Base-by-base conservation (phyloP, 2,329 filamentous ascomycete genomes). In the Conoideocrella luteorostrata region DNA sequence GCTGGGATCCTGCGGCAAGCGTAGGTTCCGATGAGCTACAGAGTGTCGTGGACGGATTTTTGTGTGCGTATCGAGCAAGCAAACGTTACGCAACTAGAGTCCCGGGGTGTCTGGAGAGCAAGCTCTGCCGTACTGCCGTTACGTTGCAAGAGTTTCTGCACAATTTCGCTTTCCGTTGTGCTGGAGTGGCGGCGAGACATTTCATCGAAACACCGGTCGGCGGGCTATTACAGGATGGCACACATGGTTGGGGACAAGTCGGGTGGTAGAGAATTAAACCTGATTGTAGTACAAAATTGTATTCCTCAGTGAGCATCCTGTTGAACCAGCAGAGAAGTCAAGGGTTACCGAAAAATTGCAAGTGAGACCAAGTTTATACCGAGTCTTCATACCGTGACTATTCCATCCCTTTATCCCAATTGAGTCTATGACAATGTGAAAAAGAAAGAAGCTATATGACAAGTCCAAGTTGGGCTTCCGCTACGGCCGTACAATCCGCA, bases 391-490 rank as follows among this genome's bases (percentile, higher is more conserved):
- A 23, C 21, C 28, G 29, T 39, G 22, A 26, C 35, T 26, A 44
- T n/a, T 33, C 11, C 29, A 39, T 44, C 35, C 42, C 9, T 34
- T 44, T 44, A 39, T 39, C 35, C 42, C 35, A 15, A 15, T 35
- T 20, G 28, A 21, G 17, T 34, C 23, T 30, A 40, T 46, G 7
- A 46, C 13, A 22, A 9, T 45, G 38, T 24, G 11, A 29, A 42
- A 42, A 38, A 18, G 34, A 34, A 22, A 21, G 32, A 23, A n/a
- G n/a, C 34, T 32, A 18, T 23, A 10, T 12, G n/a, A 34, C 39
- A n/a, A 26, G 28, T 15, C 28, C 18, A 5, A 9, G 21, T 33
- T 7, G 11, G 5, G 28, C 20, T 26, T 26, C 24, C 17, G 12
- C 4, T 12, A 6, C 5, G 7, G 11, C 10, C n/a, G 7, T 15